Evolutionary conservation across 2,329 filamentous ascomycete genomes (phyloP), one percentile per base, ranked within the genome.

Genomic region (Fusarium sp.): DNA sequence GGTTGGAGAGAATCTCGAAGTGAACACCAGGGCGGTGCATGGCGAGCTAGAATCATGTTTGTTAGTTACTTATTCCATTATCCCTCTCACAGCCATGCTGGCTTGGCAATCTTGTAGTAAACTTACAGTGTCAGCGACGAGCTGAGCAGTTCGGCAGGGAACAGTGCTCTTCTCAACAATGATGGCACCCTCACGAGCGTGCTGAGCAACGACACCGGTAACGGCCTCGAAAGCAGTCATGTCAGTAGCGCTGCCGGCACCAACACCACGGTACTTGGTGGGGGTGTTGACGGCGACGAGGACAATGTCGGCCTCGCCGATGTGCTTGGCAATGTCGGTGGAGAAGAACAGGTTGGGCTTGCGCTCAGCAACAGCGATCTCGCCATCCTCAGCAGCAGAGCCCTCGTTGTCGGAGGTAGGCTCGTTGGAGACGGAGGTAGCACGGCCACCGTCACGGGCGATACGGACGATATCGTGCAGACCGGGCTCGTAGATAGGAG

Each of bases 111-210:
- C 24, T 29, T 3, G 44, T 69, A 33, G 44, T 69, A 33, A 14
- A 79, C 86, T 81, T 82, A 94, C 90, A 73, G 91, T 93, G 73
- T 92, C 88, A 75, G 89, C 87, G 42, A 95, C 90, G 35, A 91
- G 88, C 74, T 93, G 88, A 2, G 92, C 92, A 6, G 93, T 95
- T 69, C 91, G 86, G 80, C 92, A 94, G 4, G 93, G 93, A 29
- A 95, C 93, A 0, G 93, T 96, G 64, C 90, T 93, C 84, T 95
- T 96, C 84, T 95, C 93, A 22, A 95, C 93, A 59, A 96, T 90
- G 64, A 95, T 93, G 63, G 92, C 90, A 56, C 91, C 91, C 20
- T 87, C 84, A 33, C 87, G 90, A 4, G 93, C 92, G 70, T 91
- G 85, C 72, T 89, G 85, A 11, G 92, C 93, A 36, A 95, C 91